These are phyloP conservation scores for Tulasnella sp. DNA, from an alignment of 768 basidiomycete genomes.

Conservation along the genomic window DNA sequence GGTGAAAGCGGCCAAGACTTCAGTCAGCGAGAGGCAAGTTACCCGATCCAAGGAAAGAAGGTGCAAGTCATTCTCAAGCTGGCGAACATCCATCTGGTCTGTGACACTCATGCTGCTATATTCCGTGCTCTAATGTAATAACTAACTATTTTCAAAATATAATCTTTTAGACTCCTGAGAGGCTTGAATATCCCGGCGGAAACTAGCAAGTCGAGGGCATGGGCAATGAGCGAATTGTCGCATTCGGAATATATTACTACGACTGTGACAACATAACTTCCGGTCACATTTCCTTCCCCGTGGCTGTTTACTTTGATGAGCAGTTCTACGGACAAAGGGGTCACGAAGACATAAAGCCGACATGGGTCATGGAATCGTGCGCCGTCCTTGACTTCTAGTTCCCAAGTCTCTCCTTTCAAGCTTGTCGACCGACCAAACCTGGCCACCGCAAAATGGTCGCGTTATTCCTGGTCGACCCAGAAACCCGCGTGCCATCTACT, in stretches of 20 bases:
- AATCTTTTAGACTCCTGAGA: constrained; percentile 35
- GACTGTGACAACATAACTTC: constrained; percentile 38
- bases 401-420: neutral
- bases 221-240: constrained; percentile 38
- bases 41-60: constrained; percentile 39
- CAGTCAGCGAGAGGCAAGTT: neutral
- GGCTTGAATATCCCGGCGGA: constrained; percentile 50
- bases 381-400: neutral
- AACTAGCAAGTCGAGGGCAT: constrained; percentile 45
- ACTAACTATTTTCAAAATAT: neutral
- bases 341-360: constrained; percentile 37
- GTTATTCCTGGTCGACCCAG: neutral
- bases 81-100: constrained; percentile 42
- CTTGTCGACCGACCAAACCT: neutral
- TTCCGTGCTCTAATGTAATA: neutral
- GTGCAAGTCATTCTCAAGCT: constrained; percentile 32
- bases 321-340: constrained; percentile 33
- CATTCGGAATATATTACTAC: constrained; percentile 34
- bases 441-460: neutral
- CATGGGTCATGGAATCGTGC: constrained; percentile 46
- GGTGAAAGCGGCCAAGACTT: neutral
- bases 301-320: constrained; percentile 30
- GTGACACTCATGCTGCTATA: constrained; percentile 29
- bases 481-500: constrained; percentile 44
- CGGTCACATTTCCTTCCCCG: constrained; percentile 39